Base-by-base conservation (phyloP, 2,329 filamentous ascomycete genomes). In the Colletotrichum australisinense region DNA sequence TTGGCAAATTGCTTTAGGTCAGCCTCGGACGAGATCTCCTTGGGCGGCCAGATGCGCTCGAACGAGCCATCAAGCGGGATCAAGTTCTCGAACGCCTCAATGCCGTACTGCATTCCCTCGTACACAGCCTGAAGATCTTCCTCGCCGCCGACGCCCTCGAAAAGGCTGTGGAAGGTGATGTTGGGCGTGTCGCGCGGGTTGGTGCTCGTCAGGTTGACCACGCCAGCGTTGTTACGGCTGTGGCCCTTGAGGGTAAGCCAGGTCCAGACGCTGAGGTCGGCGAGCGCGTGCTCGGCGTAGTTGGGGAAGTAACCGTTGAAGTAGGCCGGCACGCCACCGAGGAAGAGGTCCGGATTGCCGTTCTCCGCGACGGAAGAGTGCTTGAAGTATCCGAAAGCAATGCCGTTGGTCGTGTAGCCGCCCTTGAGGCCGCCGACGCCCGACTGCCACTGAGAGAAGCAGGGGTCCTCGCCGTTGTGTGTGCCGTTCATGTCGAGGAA, bases 161-260 rank as follows among this genome's bases (percentile, higher is more conserved):
- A 91, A 7, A 68, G 24, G 77, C 86, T 89, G 76, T 88, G 88
- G 82, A 91, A 91, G 78, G 87, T 86, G 78, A 92, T 92, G 30
- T 87, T 81, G 0, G 92, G 92, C 16, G 87, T 86, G 68, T 93
- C 92, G 1, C 87, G 86, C 0, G 92, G 91, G 77, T 93, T 86
- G 0, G 87, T 83, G 0, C 90, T 92, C 24, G 84, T 85, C 3
- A 94, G 85, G 3, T 83, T 88, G n/a, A 94, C 91, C 0, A 86
- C 90, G 19, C 92, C 92, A 5, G 86, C 86, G 63, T 87, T 85
- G 55, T 93, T 93, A 9, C 83, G 81, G 32, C 81, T 83, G 69
- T 85, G 85, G 0, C 87, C 86, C 79, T 92, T 91, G 59, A 91
- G 84, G 3, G 86, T 84, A 9, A 81, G 78, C 80, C 80, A 83